Evolutionary conservation across 2,329 filamentous ascomycete species (phyloP), one percentile per base, ranked within the genome.

Genomic region (Fusarium zealandicum): DNA sequence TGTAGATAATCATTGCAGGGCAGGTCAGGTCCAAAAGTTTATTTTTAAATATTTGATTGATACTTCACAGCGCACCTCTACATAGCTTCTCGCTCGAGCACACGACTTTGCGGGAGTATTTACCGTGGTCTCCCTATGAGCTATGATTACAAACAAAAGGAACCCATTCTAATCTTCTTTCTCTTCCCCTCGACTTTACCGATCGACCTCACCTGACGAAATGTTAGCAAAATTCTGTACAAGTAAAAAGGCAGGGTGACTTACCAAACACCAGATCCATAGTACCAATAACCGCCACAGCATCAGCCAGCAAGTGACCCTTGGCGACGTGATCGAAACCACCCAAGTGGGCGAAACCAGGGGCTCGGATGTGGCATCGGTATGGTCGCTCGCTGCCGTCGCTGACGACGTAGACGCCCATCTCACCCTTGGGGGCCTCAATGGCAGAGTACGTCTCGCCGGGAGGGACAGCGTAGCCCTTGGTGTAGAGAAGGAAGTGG

Each of bases 341-440:
- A 70, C 85, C 86, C 76, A 99, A 78, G 78, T 99, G 96, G 61
- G 95, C 95, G 71, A 99, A 99, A 59, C 95, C 95, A 53, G 95
- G 95, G 31, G 96, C 93, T 69, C 95, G 88, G 69, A 99, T 97
- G 81, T 97, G 96, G 79, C 95, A 97, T 71, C 96, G 85, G 81
- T 99, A 99, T 39, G 95, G 95, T 71, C 95, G 84, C 84, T 99
- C 95, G 73, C 88, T 95, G 61, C 95, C 95, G 73, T 99, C 95
- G 73, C 90, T 96, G 70, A 99, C 95, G 44, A 99, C 80, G 74
- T 90, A 99, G 37, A 99, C 95, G 74, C 90, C 95, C 95, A 99
- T 99, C 81, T 99, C 95, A 69, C 95, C 95, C 88, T 99, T 99
- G 57, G 95, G 95, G n/a, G 96, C 95, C 82, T 99, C 95, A 63